Evolutionary conservation across 805 yeast species (phyloP), one percentile per base, ranked within the genome.

Genomic region (Lipomyces chichibuensis): DNA sequence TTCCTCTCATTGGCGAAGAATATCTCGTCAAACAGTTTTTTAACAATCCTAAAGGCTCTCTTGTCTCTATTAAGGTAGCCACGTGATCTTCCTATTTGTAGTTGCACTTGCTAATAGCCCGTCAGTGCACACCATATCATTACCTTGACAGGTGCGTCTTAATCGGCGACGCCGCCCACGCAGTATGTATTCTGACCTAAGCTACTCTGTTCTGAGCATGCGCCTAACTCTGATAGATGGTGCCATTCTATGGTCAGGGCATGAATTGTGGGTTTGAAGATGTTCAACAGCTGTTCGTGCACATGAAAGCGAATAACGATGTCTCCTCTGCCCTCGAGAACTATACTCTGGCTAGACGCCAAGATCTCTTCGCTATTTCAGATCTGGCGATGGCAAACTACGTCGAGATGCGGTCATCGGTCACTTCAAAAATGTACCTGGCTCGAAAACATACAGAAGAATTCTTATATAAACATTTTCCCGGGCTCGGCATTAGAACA

Each of bases 171-270:
- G 97, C 98, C 0, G 96, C 98, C 0, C 98, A 93, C 78, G 87
- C 95, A 2, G 70, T 67, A 61, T 20, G 68, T 65, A 37, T 27
- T 59, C 35, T 61, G 49, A n/a, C 49, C 14, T 9, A 37, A 13
- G 3, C 9, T 5, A 5, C 39, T 32, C n/a, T 35, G 51, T 53
- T 25, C n/a, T 11, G 52, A 8, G 2, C 5, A 13, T 32, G 5
- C 11, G 14, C 9, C 20, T 33, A 3, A 33, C 54, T 11, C 23
- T 6, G 17, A 9, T 58, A 67, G 35, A 93, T 92, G 97, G 98
- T 93, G 5, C 98, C 98, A n/a, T 93, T 93, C 77, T 93, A 92
- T 75, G 98, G 98, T 9, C 98, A 93, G 77, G 98, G 98, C 4
- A 89, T 93, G 94, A 93, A 93, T 77, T 91, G 97, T 75, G 98